A percentile compares a stretch with the other conserved stretches of the same genome.
Evolutionary conservation across 768 basidiomycete species (phyloP).

Genomic region (Tremella mesenterica): DNA sequence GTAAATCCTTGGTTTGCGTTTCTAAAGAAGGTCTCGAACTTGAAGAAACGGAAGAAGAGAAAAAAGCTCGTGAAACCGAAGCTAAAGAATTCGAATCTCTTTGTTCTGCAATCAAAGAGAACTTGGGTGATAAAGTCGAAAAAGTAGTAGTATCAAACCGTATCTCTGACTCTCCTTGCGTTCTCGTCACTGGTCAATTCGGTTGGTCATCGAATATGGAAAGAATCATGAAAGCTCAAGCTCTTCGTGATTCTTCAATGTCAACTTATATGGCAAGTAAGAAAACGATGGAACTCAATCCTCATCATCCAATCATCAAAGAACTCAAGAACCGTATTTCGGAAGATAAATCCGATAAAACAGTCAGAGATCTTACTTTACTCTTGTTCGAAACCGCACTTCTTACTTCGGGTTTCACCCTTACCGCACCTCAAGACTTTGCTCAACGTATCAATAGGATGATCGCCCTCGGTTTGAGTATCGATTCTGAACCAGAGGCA

Average conservation of each 20-base stretch:
- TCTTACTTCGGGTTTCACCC: slow-evolving; percentile 64
- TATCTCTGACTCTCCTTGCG: slow-evolving; percentile 91
- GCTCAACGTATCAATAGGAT: slow-evolving; percentile 94
- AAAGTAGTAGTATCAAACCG: slow-evolving; percentile 98
- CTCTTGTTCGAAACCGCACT: slow-evolving; percentile 95
- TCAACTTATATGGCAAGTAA: slow-evolving; percentile 98
- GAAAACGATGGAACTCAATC: slow-evolving; percentile 97
- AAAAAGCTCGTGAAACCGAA: slow-evolving; percentile 76
- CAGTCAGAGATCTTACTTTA: slow-evolving; percentile 90
- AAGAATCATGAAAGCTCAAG: slow-evolving; percentile 99
- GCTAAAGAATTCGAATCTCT: slow-evolving; percentile 72
- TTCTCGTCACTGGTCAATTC: slow-evolving; percentile 96
- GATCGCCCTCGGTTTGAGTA: slow-evolving; percentile 60
- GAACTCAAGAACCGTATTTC: slow-evolving; percentile 91
- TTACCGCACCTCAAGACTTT: slow-evolving; percentile 90
- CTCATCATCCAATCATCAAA: slow-evolving; percentile 82
- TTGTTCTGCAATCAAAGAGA: slow-evolving; percentile 92
- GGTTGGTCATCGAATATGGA: slow-evolving; percentile 99
- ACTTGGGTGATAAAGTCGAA: slow-evolving; percentile 98
- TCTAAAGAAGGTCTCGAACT: slow-evolving; percentile 99
- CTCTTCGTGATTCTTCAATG: slow-evolving; percentile 46
- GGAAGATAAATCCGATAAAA: slow-evolving; percentile 98
- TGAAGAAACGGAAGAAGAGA: slow-evolving; percentile 98
- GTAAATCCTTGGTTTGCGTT: slow-evolving; percentile 93
- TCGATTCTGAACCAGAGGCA: slow-evolving; percentile 61